Base-by-base conservation (phyloP, 2,329 filamentous ascomycete species). In the Fusarium tricinctum region DNA sequence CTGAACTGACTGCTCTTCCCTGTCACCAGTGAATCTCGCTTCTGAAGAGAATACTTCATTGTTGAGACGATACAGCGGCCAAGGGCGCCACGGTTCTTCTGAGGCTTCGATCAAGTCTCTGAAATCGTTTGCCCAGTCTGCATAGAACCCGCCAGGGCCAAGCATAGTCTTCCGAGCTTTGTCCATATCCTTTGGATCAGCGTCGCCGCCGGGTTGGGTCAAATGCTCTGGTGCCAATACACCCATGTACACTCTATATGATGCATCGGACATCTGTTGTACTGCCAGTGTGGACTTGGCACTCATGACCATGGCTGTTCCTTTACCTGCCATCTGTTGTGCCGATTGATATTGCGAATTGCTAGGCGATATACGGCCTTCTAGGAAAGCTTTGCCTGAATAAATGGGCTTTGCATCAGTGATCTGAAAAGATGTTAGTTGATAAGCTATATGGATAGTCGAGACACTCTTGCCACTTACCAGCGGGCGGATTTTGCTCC, bases 371-470 rank as follows among this genome's bases (percentile, higher is more conserved):
- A 58, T 23, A n/a, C 50, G 12, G 26, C 55, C 55, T 46, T 58
- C 55, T 26, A 58, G 3, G 0, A 55, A 46, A 1, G 32, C 19
- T 15, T 46, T 58, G 0, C 55, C 50, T 6, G 55, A 33, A 0
- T 58, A 58, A 0, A 26, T 3, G 1, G 55, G 42, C 3, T 35
- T 58, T 1, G 40, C 32, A 1, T 56, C 26, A 6, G 55, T 56
- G 2, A 46, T 9, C 55, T 58, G 3, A 1, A 2, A 19, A 5
- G 3, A 13, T 10, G 1, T 56, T 6, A 58, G 20, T 1, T 1
- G 0, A 1, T 13, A 1, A 7, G 0, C 19, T 14, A 12, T 5
- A 2, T 3, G 0, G 8, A 38, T 15, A 2, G 0, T 6, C 3
- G 6, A 12, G 19, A 1, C 2, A 13, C 0, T 1, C 1, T 39